Evolutionary conservation across 1,139 yeast species (phyloP), one percentile per base, ranked within the genome.

Genomic region (Suhomyces wounanorum): DNA sequence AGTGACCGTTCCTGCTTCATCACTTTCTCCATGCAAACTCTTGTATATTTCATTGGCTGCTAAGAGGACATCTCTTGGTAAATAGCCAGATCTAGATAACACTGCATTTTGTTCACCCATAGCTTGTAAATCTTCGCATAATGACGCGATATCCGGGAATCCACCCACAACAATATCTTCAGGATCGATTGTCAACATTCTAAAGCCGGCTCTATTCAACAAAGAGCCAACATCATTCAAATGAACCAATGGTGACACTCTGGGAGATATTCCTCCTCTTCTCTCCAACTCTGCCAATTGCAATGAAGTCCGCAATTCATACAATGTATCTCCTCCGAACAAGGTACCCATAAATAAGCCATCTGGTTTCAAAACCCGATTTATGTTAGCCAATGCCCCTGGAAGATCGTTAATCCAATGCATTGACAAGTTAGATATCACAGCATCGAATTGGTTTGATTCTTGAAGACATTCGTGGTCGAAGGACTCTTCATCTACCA

Each of bases 371-470:
- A 89, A 70, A 18, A 87, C 77, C n/a, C 71, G 64, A 61, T 84
- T 83, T 55, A 89, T 78, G 52, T 82, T 77, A 21, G 71, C 66
- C 48, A 89, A 75, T 1, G 83, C 79, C 1, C 77, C 75, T 0
- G 96, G 96, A 25, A 89, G 75, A 59, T 89, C 94, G 61, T 89
- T 89, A 50, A 89, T 84, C 96, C 96, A 89, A 65, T 89, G 96
- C 65, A 89, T 64, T 30, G 89, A 81, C 60, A 89, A 68, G 62
- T 87, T 88, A 1, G 94, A 85, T 3, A 89, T 65, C 1, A 89
- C 87, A 1, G 91, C 88, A 66, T 89, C 95, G 60, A 77, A 87
- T 37, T 78, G 70, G 52, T 81, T 73, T n/a, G 68, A 54, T 26
- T 67, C 65, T 38, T 60, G 53, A 40, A 82, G 66, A 26, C 65